Conservation (phyloP, 2,329 filamentous ascomycete species). For the Mariannaea sp. region DNA sequence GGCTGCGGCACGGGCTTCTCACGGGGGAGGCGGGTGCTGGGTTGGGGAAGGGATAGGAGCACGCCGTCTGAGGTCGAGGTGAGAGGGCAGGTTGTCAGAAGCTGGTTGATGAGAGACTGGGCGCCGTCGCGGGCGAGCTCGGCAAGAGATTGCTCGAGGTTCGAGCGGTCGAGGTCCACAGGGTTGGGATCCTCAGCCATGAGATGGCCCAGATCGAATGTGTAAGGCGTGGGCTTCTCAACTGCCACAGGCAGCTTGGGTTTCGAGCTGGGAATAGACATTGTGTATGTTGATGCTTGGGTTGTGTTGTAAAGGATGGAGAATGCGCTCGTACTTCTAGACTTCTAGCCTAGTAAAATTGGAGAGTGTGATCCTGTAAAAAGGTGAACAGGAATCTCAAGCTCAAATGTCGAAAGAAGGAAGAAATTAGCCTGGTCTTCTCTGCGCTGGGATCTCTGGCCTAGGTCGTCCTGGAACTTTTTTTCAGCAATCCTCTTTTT, state of each 20-base stretch:
- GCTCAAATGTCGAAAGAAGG: no score
- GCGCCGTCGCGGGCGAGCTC: constrained; percentile 84
- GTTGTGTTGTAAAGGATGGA: not conserved
- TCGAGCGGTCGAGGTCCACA: constrained; percentile 58
- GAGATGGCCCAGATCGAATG: constrained; percentile 89
- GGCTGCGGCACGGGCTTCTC: constrained; percentile 88
- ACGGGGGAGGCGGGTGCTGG: constrained; percentile 75
- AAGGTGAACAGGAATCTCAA: no score
- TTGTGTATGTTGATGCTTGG: constrained; percentile 24
- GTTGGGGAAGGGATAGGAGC: constrained; percentile 75
- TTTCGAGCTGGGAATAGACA: constrained; percentile 46
- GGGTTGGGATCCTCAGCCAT: constrained; percentile 88
- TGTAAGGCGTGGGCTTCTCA: constrained; percentile 86
- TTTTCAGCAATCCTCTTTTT: constrained; percentile 34
- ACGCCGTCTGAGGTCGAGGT: constrained; percentile 72
- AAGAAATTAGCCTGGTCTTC: constrained; percentile 15
- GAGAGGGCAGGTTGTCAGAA: constrained; percentile 86
- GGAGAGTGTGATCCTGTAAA: no score
- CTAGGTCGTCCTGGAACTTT: constrained; percentile 33
- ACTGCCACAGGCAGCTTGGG: constrained; percentile 67
- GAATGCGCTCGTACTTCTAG: not conserved
- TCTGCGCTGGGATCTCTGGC: constrained; percentile 14
- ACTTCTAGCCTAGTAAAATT: no score
- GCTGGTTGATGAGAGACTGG: constrained; percentile 91
- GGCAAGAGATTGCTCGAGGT: constrained; percentile 71